A percentile compares a stretch with the other conserved stretches of the same genome.
These are phyloP conservation scores for Candida sanyiensis DNA, from an alignment of 805 yeast species.

Conservation along the genomic window DNA sequence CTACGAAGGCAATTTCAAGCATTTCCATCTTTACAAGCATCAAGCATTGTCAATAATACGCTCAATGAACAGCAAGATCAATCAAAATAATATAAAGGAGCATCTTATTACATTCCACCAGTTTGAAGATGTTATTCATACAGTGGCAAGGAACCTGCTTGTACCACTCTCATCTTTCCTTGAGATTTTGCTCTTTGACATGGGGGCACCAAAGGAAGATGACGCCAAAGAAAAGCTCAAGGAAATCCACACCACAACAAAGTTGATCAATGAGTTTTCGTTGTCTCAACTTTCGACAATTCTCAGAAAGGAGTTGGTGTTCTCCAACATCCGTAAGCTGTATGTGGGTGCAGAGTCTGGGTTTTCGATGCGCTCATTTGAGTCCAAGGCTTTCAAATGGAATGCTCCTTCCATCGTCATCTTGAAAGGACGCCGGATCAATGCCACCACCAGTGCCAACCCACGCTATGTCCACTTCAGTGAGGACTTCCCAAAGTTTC, in stretches of 20 bases:
- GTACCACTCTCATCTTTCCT: slow-evolving; percentile 40
- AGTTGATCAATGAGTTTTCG: slow-evolving; percentile 35
- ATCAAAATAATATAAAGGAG: slow-evolving; percentile 17
- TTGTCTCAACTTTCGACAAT: slow-evolving; percentile 38
- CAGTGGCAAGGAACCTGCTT: slow-evolving; percentile 40
- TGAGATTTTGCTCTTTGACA: slow-evolving; percentile 35
- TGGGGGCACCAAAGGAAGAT: slow-evolving; percentile 2
- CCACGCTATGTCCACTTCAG: slow-evolving; percentile 48
- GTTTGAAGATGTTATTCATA: slow-evolving; percentile 28
- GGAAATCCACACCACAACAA: slow-evolving; percentile 24
- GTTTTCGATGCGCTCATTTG: slow-evolving; percentile 82
- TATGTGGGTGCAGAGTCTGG: slow-evolving; percentile 75
- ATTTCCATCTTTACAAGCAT: slow-evolving; percentile 39
- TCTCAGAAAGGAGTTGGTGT: slow-evolving; percentile 36
- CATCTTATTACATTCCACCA: slow-evolving; percentile 27
- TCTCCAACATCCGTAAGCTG: slow-evolving; percentile 48
- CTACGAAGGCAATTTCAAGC: slow-evolving; percentile 22
- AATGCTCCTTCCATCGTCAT: slow-evolving; percentile 75
- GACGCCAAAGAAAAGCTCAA: not conserved
- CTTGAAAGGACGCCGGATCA: slow-evolving; percentile 49
- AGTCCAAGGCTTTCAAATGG: slow-evolving; percentile 83
- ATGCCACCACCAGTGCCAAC: slow-evolving; percentile 24
- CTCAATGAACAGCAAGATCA: slow-evolving; percentile 41
- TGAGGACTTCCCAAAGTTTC: slow-evolving; percentile 41
- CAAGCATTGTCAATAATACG: slow-evolving; percentile 42